Percentiles rank a stretch among this genome's conserved stretches.
Evolutionary conservation across 164 flowering plant genomes (phyloP).

Genomic region (Stephania cephalantha): DNA sequence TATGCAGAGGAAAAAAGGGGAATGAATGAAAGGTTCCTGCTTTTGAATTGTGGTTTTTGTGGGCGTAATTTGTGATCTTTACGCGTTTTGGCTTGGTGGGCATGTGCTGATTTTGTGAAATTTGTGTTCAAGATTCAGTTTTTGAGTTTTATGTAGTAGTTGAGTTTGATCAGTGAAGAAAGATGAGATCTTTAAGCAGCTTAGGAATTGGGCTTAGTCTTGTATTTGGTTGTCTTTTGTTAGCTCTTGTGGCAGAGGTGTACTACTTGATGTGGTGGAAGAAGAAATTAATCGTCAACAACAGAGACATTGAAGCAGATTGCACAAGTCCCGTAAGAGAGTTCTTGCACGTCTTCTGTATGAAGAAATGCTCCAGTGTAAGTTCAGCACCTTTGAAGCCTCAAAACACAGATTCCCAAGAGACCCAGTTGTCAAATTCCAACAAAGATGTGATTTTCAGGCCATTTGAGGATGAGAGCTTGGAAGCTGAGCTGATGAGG

Average conservation of each 20-base stretch:
- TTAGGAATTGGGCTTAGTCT: slow-evolving; percentile 74
- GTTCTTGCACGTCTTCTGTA: slow-evolving; percentile 49
- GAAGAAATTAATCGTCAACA: slow-evolving; percentile 35
- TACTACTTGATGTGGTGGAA: slow-evolving; percentile 90
- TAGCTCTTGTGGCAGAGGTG: slow-evolving; percentile 71
- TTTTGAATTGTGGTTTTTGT: background rate
- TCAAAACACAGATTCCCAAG: slow-evolving; percentile 24
- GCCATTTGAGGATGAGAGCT: slow-evolving; percentile 48
- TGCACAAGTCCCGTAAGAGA: slow-evolving; percentile 44
- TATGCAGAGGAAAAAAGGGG: no score
- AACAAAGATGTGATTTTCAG: slow-evolving; percentile 36
- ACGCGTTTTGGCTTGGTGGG: background rate
- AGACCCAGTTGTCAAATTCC: slow-evolving; percentile 13
- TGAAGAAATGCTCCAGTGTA: slow-evolving; percentile 45
- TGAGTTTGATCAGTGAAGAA: background rate
- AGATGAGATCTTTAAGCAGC: slow-evolving; percentile 55
- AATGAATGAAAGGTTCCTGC: background rate
- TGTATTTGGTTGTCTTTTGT: slow-evolving; percentile 59
- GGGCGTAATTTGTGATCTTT: background rate
- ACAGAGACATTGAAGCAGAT: slow-evolving; percentile 45
- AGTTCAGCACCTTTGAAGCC: slow-evolving; percentile 34
- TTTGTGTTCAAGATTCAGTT: background rate
- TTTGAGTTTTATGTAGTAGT: background rate
- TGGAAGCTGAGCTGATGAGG: slow-evolving; percentile 65
- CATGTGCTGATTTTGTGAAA: background rate